Conservation (phyloP, 805 yeast species). For the Candida broadrunensis region DNA sequence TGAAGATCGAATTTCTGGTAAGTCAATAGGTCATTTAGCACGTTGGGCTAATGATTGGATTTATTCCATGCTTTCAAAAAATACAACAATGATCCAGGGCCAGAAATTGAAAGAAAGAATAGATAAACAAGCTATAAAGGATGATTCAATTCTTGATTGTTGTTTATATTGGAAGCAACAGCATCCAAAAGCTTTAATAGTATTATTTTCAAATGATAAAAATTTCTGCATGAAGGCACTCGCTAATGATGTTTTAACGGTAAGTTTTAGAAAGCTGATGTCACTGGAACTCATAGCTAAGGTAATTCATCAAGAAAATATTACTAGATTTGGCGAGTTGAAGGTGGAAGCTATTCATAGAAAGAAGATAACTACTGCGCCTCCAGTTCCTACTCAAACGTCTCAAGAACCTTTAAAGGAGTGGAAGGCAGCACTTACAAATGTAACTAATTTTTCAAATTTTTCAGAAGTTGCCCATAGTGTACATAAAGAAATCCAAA, state of each 20-base stretch:
- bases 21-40: constrained; percentile 55
- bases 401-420: constrained; percentile 8
- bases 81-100: constrained; percentile 52
- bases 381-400: constrained; percentile 1
- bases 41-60: constrained; percentile 81
- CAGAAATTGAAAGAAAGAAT: constrained; percentile 59
- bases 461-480: constrained; percentile 12
- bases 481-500: constrained; percentile 41
- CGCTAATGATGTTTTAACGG: constrained; percentile 61
- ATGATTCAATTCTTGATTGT: constrained; percentile 85
- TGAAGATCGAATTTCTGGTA: constrained; percentile 12
- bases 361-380: neutral
- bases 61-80: constrained; percentile 53
- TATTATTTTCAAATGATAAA: constrained; percentile 77
- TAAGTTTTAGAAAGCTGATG: constrained; percentile 49
- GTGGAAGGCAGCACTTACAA: constrained; percentile 9
- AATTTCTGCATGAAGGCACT: constrained; percentile 80
- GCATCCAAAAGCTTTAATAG: constrained; percentile 37
- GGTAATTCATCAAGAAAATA: constrained; percentile 35
- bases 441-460: neutral
- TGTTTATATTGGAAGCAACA: constrained; percentile 58
- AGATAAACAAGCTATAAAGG: constrained; percentile 49
- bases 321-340: constrained; percentile 18
- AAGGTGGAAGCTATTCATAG: constrained; percentile 4
- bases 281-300: constrained; percentile 41